phyloP scores from a whole-genome alignment of 768 basidiomycete genomes.

The Saitozyma podzolica region DNA sequence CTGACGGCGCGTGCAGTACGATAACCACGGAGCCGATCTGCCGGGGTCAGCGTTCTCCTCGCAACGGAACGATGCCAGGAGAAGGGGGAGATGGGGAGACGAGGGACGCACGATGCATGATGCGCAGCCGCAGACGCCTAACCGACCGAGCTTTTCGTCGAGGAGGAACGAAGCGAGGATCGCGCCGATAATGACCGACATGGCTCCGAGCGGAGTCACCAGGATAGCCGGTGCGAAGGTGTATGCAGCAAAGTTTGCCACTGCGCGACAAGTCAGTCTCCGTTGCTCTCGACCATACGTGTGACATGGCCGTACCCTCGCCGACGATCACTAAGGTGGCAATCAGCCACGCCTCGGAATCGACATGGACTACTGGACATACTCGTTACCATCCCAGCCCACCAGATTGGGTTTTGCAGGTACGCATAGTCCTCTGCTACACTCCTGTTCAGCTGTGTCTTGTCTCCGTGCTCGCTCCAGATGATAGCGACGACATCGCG shows the following conservation, averaged over 20 bases:
- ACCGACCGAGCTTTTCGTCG: constrained; percentile 87
- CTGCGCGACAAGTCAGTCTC: constrained; percentile 29
- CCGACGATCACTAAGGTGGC: constrained; percentile 75
- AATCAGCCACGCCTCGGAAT: constrained; percentile 15
- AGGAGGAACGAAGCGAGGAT: constrained; percentile 90
- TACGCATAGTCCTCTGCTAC: constrained; percentile 81
- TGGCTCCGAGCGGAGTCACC: constrained; percentile 95
- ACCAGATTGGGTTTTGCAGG: constrained; percentile 90
- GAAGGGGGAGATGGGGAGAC: not conserved
- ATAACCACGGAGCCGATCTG: constrained; percentile 81
- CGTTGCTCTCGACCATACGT: not conserved
- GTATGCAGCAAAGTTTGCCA: constrained; percentile 83
- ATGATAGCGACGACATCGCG: constrained; percentile 44
- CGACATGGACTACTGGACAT: not conserved
- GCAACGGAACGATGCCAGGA: not conserved
- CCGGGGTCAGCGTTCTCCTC: constrained; percentile 1
- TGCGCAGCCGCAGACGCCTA: constrained; percentile 61
- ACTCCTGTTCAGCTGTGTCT: constrained; percentile 1
- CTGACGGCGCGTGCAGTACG: constrained; percentile 92
- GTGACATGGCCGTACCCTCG: constrained; percentile 64
- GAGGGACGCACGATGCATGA: constrained; percentile 48
- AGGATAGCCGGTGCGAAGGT: constrained; percentile 96
- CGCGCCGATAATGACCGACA: constrained; percentile 94
- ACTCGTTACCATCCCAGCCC: constrained; percentile 90
- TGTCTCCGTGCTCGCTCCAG: not conserved